Conservation (phyloP, 345 rosid species). For the Populus alba region DNA sequence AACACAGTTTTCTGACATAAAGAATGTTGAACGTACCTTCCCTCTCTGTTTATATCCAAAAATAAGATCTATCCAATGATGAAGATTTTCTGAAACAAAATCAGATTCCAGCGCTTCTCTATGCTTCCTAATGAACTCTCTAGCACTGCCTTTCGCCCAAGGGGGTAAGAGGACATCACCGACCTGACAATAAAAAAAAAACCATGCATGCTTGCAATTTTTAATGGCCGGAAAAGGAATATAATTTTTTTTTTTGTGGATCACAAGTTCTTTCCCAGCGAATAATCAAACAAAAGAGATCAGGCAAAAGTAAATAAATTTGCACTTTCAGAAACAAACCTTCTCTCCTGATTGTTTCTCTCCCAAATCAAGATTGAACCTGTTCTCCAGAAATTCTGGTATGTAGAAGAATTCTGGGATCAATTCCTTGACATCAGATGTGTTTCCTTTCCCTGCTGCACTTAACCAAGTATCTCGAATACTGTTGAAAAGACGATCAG, state of each 20-base stretch:
- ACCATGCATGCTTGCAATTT: constrained; percentile 3
- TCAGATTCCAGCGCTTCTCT: constrained; percentile 95
- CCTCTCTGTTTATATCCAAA: constrained; percentile 99
- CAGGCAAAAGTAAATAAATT: constrained; percentile 3
- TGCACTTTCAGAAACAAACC: constrained; percentile 46
- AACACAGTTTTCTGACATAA: background rate
- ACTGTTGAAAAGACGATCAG: constrained; percentile 96
- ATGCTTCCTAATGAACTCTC: constrained; percentile 89
- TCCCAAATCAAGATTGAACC: constrained; percentile 84
- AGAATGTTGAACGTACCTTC: constrained; percentile 50
- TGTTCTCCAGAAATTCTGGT: constrained; percentile 91
- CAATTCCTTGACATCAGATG: constrained; percentile 96
- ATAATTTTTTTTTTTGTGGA: background rate
- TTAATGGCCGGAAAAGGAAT: background rate
- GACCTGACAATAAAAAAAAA: constrained; percentile 47
- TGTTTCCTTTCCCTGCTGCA: constrained; percentile 97
- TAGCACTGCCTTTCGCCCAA: constrained; percentile 93
- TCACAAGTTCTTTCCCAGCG: background rate
- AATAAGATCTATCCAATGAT: constrained; percentile 98
- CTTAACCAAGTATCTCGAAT: constrained; percentile 94
- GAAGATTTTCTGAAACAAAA: constrained; percentile 92
- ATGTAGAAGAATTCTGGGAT: constrained; percentile 99
- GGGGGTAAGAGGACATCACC: constrained; percentile 90
- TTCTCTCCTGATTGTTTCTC: constrained; percentile 98
- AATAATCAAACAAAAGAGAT: constrained; percentile 12